Conservation (phyloP, 345 rosid species). For the Rubroshorea leprosula region DNA sequence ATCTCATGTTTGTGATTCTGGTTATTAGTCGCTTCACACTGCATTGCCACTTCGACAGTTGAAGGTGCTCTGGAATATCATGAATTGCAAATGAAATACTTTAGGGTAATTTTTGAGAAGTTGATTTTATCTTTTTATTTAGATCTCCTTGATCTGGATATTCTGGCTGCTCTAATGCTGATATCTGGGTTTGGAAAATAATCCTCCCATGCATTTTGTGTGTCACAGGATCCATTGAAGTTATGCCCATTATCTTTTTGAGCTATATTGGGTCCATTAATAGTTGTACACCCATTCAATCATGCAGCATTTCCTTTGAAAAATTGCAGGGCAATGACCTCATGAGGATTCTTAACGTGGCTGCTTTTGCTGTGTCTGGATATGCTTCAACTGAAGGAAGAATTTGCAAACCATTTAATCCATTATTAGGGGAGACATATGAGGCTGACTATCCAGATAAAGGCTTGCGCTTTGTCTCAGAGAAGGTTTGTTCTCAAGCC, state of each 20-base stretch:
- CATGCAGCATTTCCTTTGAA: slow-evolving; percentile 6
- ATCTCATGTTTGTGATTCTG: neutral
- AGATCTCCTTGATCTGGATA: neutral
- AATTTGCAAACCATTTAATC: slow-evolving; percentile 96
- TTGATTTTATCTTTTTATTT: too few species aligned
- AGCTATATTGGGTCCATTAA: neutral
- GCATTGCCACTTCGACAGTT: neutral
- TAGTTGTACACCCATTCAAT: neutral
- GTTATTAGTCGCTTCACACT: neutral
- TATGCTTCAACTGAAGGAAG: slow-evolving; percentile 98
- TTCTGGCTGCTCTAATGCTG: neutral
- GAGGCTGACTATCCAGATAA: slow-evolving; percentile 96
- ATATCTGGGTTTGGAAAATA: neutral
- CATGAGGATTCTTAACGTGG: slow-evolving; percentile 93
- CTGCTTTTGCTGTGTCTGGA: slow-evolving; percentile 98
- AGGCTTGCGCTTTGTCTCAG: slow-evolving; percentile 91
- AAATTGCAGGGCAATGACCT: slow-evolving; percentile 76
- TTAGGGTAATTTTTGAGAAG: too few species aligned
- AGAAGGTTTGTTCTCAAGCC: slow-evolving; percentile 55
- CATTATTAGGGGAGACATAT: slow-evolving; percentile 92
- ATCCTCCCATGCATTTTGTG: neutral
- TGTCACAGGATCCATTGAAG: neutral
- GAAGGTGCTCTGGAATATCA: neutral
- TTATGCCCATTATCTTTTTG: too few species aligned
- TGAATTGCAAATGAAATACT: too few species aligned